A percentile compares a stretch with the other conserved stretches of the same genome.
phyloP scores from a whole-genome alignment of 1,284 basidiomycete species.

The Spongispora temasekensis region DNA sequence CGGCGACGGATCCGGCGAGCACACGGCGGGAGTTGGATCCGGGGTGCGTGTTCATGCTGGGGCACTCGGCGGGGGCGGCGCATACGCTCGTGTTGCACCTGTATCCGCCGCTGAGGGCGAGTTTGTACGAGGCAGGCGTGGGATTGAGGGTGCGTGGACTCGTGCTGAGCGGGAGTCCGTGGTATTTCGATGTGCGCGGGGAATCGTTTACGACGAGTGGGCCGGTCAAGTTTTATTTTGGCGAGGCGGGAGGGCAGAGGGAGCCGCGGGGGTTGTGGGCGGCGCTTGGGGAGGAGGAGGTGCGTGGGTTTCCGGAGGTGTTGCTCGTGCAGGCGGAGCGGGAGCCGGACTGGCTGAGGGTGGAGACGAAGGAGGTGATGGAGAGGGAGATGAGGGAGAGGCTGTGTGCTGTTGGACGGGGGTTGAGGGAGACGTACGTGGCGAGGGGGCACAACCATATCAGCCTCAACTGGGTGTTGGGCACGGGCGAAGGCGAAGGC shows the following conservation, averaged over 20 bases:
- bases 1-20: constrained; percentile 21
- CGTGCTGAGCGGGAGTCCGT: constrained; percentile 48
- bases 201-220: constrained; percentile 26
- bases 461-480: constrained; percentile 51
- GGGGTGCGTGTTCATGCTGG: constrained; percentile 48
- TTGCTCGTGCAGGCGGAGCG: constrained; percentile 50
- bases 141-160: constrained; percentile 45
- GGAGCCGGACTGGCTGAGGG: constrained; percentile 48
- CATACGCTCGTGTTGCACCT: constrained; percentile 49
- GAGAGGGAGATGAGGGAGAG: constrained; percentile 42
- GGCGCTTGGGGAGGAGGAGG: constrained; percentile 34
- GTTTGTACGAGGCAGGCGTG: constrained; percentile 22
- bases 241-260: constrained; percentile 41
- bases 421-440: constrained; percentile 35
- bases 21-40: constrained; percentile 36
- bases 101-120: constrained; percentile 32
- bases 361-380: constrained; percentile 38
- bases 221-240: constrained; percentile 45
- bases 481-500: constrained; percentile 54
- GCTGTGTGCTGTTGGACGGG: constrained; percentile 32
- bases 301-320: constrained; percentile 45
- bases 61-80: constrained; percentile 60
- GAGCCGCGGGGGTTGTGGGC: constrained; percentile 44
- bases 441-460: constrained; percentile 65
- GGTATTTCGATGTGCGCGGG: constrained; percentile 36